A percentile compares a stretch with the other conserved stretches of the same genome.
Conservation (phyloP, 257 asterid species). For the Parsonsia alboflavescens region DNA sequence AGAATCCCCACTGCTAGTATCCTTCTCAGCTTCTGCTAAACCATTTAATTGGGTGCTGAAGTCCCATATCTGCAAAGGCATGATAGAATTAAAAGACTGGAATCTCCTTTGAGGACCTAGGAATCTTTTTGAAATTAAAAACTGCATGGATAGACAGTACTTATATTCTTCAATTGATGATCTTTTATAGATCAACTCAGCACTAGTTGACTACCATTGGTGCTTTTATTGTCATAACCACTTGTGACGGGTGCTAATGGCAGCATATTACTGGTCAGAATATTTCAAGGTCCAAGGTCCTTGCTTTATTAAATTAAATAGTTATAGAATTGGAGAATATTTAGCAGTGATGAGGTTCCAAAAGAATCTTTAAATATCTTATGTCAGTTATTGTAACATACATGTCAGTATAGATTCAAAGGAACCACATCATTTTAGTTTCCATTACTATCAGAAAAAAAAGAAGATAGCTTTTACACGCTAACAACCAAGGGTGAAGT, state of each 20-base stretch:
- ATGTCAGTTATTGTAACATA: not conserved
- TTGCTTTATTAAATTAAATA: not conserved
- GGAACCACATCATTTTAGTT: not conserved
- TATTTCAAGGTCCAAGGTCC: not conserved
- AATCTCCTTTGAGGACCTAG: not conserved
- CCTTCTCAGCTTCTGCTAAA: slow-evolving; percentile 55
- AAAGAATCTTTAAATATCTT: not conserved
- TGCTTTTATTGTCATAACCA: not conserved
- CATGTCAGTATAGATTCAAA: not conserved
- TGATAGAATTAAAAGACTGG: not conserved
- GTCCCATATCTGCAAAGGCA: slow-evolving; percentile 80
- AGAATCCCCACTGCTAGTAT: slow-evolving; percentile 39
- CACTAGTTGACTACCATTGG: not conserved
- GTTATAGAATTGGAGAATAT: not conserved
- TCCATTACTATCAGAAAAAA: not conserved
- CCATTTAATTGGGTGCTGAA: slow-evolving; percentile 69
- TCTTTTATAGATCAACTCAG: not conserved
- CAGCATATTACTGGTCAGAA: not conserved
- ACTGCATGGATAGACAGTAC: not conserved
- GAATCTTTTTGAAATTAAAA: not conserved
- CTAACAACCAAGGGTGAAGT: not conserved
- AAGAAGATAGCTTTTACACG: not conserved
- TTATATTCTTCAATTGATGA: not conserved
- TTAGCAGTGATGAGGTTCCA: not conserved
- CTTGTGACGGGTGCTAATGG: not conserved